Percentiles rank a stretch among this genome's conserved stretches.
phyloP scores from a whole-genome alignment of 805 yeast genomes.

The Torulaspora maleeae region DNA sequence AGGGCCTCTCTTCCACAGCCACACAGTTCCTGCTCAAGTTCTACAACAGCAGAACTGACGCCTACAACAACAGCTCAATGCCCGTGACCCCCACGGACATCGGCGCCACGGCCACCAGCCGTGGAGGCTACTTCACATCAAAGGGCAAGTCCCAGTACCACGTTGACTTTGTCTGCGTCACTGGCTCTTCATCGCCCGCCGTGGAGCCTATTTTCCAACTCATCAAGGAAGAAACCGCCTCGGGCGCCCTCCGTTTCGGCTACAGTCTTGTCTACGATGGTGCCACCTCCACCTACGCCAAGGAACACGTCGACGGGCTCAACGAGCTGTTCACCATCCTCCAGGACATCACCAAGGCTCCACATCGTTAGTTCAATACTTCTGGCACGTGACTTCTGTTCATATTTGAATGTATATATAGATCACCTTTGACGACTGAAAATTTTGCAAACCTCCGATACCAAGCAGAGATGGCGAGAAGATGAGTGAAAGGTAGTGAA shows the following conservation, averaged over 20 bases:
- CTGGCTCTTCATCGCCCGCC: slow-evolving; percentile 64
- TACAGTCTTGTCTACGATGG: slow-evolving; percentile 60
- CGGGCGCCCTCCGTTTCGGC: slow-evolving; percentile 41
- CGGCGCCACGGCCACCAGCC: slow-evolving; percentile 11
- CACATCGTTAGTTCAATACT: slow-evolving; percentile 3
- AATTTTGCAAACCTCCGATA: background rate
- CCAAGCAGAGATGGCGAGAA: background rate
- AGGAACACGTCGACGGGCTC: slow-evolving; percentile 59
- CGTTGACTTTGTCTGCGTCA: slow-evolving; percentile 47
- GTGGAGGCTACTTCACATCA: slow-evolving; percentile 11
- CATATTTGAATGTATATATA: background rate
- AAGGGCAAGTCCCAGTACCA: slow-evolving; percentile 20
- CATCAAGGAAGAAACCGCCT: slow-evolving; percentile 42
- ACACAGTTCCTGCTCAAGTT: slow-evolving; percentile 47
- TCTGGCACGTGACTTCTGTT: background rate
- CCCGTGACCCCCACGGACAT: slow-evolving; percentile 23
- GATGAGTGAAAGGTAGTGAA: background rate
- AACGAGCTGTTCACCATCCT: slow-evolving; percentile 61
- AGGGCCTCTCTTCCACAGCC: slow-evolving; percentile 53
- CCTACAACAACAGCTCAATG: slow-evolving; percentile 27
- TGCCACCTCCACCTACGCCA: slow-evolving; percentile 52
- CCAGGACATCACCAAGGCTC: slow-evolving; percentile 7
- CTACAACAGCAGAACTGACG: slow-evolving; percentile 27
- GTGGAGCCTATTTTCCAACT: slow-evolving; percentile 63
- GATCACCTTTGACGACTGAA: slow-evolving; percentile 2